phyloP scores from a whole-genome alignment of 2,329 filamentous ascomycete species.

The Tolypocladium sp. region DNA sequence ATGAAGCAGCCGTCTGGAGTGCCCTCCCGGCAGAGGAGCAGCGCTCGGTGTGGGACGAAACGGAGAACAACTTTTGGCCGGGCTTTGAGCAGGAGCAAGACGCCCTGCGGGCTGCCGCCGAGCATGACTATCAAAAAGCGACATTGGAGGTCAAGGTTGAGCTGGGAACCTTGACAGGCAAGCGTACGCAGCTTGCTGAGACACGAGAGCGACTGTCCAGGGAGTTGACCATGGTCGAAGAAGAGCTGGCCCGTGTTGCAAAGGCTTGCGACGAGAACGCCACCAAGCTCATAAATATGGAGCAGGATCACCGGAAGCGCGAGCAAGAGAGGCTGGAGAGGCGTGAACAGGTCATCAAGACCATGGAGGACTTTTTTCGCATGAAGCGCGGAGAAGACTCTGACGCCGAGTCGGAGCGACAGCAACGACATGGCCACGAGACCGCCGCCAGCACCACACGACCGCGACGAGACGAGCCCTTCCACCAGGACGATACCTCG shows the following conservation, averaged over 20 bases:
- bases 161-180: constrained; percentile 17
- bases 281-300: constrained; percentile 22
- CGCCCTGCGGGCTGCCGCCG: constrained; percentile 11
- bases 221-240: constrained; percentile 26
- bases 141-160: constrained; percentile 17
- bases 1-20: constrained; percentile 15
- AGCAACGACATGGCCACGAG: neutral
- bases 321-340: constrained; percentile 18
- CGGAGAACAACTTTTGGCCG: constrained; percentile 25
- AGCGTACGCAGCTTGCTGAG: constrained; percentile 17
- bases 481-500: neutral
- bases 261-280: constrained; percentile 20
- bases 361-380: constrained; percentile 24
- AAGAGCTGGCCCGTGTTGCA: constrained; percentile 23
- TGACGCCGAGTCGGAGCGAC: constrained; percentile 5
- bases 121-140: constrained; percentile 15
- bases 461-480: neutral
- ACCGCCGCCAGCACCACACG: neutral
- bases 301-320: constrained; percentile 19
- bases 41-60: constrained; percentile 24
- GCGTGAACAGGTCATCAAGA: constrained; percentile 15
- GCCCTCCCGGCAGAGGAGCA: constrained; percentile 21
- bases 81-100: constrained; percentile 16
- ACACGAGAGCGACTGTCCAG: constrained; percentile 16
- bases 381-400: constrained; percentile 17